These are phyloP conservation scores for Asterophora lycoperdoides DNA, from an alignment of 768 basidiomycete species.

Conservation along the genomic window DNA sequence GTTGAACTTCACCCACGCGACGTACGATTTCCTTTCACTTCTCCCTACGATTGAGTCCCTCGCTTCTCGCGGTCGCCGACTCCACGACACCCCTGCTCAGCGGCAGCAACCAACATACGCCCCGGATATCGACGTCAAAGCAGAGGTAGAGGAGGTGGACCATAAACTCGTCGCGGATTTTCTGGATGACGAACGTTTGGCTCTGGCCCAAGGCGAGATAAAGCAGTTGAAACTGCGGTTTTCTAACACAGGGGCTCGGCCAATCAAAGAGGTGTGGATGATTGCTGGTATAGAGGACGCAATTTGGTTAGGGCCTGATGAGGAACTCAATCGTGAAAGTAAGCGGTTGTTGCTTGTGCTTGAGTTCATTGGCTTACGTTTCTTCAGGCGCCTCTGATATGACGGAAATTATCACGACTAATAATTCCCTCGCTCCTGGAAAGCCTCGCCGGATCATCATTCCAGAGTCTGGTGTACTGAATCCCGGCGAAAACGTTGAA, in stretches of 20 bases:
- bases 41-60: constrained; percentile 66
- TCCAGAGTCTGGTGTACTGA: constrained; percentile 26
- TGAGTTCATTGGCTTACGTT: not conserved
- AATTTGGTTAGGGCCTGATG: constrained; percentile 45
- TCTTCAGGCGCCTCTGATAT: constrained; percentile 11
- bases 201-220: constrained; percentile 67
- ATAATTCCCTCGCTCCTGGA: constrained; percentile 49
- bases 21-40: constrained; percentile 70
- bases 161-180: constrained; percentile 61
- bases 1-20: constrained; percentile 52
- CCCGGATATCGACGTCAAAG: constrained; percentile 54
- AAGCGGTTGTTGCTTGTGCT: not conserved
- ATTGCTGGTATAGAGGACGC: constrained; percentile 57
- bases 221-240: constrained; percentile 52
- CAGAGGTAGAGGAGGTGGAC: constrained; percentile 59
- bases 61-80: constrained; percentile 63
- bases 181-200: constrained; percentile 46
- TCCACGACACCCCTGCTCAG: constrained; percentile 73
- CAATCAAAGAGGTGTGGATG: constrained; percentile 70
- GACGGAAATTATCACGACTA: constrained; percentile 39
- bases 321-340: constrained; percentile 9
- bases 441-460: constrained; percentile 46
- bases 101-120: constrained; percentile 67
- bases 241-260: constrained; percentile 58
- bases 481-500: constrained; percentile 46